phyloP scores from a whole-genome alignment of 305 asterid species.

The Solanum hybrid region DNA sequence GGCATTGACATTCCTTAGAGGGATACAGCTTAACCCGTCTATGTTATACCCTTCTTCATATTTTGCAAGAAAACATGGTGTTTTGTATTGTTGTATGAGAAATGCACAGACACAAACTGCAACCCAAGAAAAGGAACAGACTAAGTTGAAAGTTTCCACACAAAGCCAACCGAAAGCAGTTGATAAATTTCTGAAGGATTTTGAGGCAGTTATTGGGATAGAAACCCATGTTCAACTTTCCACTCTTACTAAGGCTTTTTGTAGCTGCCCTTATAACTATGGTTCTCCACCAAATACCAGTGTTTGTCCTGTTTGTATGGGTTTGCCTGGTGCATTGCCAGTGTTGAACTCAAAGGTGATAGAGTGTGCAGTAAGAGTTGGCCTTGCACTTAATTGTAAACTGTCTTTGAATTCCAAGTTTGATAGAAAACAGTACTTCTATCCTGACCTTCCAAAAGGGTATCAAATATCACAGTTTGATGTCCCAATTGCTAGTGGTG shows the following conservation, averaged over 20 bases:
- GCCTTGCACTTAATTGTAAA: constrained; percentile 79
- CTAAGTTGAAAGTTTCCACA: constrained; percentile 34
- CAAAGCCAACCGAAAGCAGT: constrained; percentile 27
- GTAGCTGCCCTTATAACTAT: constrained; percentile 82
- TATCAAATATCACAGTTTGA: constrained; percentile 98
- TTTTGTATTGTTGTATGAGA: constrained; percentile 32
- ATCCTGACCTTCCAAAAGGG: constrained; percentile 97
- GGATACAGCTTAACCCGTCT: constrained; percentile 48
- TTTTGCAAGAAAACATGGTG: constrained; percentile 40
- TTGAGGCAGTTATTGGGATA: constrained; percentile 82
- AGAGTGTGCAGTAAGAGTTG: constrained; percentile 69
- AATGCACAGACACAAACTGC: constrained; percentile 41
- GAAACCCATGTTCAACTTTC: constrained; percentile 96
- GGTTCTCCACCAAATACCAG: constrained; percentile 85
- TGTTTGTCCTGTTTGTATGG: constrained; percentile 91
- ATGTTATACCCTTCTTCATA: constrained; percentile 43
- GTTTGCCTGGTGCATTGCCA: constrained; percentile 96
- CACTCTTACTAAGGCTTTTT: constrained; percentile 85
- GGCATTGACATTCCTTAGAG: constrained; percentile 77
- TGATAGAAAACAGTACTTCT: constrained; percentile 92
- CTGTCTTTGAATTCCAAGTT: constrained; percentile 73
- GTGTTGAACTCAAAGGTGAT: constrained; percentile 80
- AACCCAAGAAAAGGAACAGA: constrained; percentile 48
- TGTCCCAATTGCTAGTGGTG: constrained; percentile 72
- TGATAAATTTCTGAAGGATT: constrained; percentile 54